Conservation (phyloP, 2,329 filamentous ascomycete genomes). For the Trichoderma semiorbis region DNA sequence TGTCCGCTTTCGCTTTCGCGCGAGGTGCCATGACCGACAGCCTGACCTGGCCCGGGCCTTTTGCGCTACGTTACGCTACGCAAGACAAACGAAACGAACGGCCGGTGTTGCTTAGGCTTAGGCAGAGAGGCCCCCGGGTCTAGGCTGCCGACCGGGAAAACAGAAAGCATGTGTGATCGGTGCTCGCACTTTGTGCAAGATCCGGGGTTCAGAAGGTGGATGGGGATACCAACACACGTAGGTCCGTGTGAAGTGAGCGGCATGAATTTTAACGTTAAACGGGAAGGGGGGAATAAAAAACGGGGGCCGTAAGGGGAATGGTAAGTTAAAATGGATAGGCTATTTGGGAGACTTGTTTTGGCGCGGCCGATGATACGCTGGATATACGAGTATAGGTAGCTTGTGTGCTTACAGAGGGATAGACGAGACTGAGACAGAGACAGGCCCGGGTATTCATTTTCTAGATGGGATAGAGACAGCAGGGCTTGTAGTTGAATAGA, state of each 20-base stretch:
- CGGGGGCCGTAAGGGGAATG: neutral
- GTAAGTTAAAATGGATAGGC: neutral
- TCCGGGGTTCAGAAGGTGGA: neutral
- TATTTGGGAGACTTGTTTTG: neutral
- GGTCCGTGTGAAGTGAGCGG: neutral
- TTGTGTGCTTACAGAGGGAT: neutral
- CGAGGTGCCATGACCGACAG: neutral
- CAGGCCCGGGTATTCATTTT: neutral
- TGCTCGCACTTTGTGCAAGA: conserved; percentile 8
- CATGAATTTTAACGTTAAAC: neutral
- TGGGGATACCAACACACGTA: neutral
- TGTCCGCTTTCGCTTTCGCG: neutral
- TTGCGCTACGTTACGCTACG: too few relatives aligned
- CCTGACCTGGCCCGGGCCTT: too few relatives aligned
- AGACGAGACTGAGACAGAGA: neutral
- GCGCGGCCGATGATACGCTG: neutral
- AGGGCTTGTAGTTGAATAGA: too few relatives aligned
- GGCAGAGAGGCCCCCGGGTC: neutral
- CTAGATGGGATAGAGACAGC: neutral
- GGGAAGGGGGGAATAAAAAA: neutral
- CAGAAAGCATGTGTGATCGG: neutral
- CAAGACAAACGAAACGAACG: too few relatives aligned
- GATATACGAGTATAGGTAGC: neutral
- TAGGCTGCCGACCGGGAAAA: neutral
- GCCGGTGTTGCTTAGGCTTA: too few relatives aligned